phyloP scores from a whole-genome alignment of 2,329 filamentous ascomycete species.

The Metarhizium rileyi region DNA sequence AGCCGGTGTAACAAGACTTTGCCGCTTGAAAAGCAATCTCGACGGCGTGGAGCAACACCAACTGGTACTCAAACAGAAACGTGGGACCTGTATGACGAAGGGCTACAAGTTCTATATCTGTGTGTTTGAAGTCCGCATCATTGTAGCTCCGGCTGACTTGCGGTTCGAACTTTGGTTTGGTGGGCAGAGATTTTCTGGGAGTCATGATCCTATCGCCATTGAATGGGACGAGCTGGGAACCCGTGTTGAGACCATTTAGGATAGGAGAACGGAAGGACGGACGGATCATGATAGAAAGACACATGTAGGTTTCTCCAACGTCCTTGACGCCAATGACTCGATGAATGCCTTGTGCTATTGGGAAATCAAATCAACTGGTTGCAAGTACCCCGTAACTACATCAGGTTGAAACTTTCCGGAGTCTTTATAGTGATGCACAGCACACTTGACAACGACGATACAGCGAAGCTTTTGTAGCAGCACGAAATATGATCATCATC shows the following conservation, averaged over 20 bases:
- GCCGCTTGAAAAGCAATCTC: constrained; percentile 31
- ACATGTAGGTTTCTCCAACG: too few relatives aligned
- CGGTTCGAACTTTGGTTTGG: constrained; percentile 32
- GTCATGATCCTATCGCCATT: constrained; percentile 13
- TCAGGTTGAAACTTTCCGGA: too few relatives aligned
- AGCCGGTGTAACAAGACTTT: constrained; percentile 29
- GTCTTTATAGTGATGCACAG: too few relatives aligned
- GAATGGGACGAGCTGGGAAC: constrained; percentile 10
- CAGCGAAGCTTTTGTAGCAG: too few relatives aligned
- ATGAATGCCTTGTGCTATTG: too few relatives aligned
- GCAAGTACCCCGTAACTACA: too few relatives aligned
- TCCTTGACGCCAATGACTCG: too few relatives aligned
- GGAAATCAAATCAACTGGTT: too few relatives aligned
- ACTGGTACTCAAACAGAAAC: constrained; percentile 27
- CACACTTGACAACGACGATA: too few relatives aligned
- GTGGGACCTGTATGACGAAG: constrained; percentile 21
- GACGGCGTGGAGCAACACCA: constrained; percentile 27
- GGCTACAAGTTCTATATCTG: constrained; percentile 29
- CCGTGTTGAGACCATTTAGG: not conserved
- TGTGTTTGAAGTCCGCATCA: constrained; percentile 40
- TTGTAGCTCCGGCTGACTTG: constrained; percentile 46
- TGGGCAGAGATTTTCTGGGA: constrained; percentile 16
- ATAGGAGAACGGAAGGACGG: not conserved
- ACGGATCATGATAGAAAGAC: too few relatives aligned
- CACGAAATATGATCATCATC: too few relatives aligned